A percentile compares a stretch with the other conserved stretches of the same genome.
Evolutionary conservation across 805 yeast genomes (phyloP).

Genomic region (Candida odintsovae): DNA sequence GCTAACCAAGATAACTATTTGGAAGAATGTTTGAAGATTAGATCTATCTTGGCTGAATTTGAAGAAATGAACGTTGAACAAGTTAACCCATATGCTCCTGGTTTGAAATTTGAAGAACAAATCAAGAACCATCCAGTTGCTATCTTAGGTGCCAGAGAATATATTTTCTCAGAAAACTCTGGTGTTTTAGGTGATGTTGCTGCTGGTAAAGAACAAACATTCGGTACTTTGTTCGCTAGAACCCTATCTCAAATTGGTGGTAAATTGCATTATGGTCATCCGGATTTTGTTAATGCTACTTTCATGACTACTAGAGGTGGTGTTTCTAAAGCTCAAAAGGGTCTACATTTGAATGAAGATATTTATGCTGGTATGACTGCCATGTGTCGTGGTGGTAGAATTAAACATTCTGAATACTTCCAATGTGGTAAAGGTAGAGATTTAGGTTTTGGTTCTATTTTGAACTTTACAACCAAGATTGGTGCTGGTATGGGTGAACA

Average conservation of each 20-base stretch:
- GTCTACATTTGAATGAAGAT: constrained; percentile 82
- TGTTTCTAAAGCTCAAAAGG: constrained; percentile 81
- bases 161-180: constrained; percentile 79
- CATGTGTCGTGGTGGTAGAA: constrained; percentile 77
- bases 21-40: constrained; percentile 79
- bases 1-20: constrained; percentile 83
- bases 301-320: constrained; percentile 87
- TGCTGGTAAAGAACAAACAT: constrained; percentile 87
- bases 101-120: constrained; percentile 50
- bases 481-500: constrained; percentile 96
- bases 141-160: constrained; percentile 82
- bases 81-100: constrained; percentile 75
- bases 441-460: constrained; percentile 79
- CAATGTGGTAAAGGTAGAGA: constrained; percentile 93
- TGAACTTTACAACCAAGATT: constrained; percentile 81
- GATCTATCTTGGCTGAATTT: constrained; percentile 77
- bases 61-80: constrained; percentile 74
- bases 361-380: constrained; percentile 88
- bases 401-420: constrained; percentile 80
- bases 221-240: constrained; percentile 80
- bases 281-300: constrained; percentile 71
- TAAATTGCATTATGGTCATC: constrained; percentile 84
- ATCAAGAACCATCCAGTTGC: constrained; percentile 63
- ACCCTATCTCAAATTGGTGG: constrained; percentile 83
- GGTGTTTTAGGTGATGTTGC: constrained; percentile 87